phyloP scores from a whole-genome alignment of 495 filamentous ascomycete species.

The Podospora pseudocomata region DNA sequence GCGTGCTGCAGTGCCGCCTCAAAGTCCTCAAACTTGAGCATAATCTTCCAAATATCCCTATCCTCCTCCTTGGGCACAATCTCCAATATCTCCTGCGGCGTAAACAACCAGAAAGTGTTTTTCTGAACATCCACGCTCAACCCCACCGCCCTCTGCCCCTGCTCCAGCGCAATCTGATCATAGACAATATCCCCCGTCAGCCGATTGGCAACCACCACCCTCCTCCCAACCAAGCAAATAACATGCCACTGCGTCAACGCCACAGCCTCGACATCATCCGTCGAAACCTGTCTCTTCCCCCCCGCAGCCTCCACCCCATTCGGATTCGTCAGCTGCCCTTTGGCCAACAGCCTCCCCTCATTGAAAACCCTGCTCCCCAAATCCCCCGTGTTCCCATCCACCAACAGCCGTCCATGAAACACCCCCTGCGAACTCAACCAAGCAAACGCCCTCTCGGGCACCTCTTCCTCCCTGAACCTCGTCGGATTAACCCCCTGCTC shows the following conservation, averaged over 20 bases:
- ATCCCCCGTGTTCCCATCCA: slow-evolving; percentile 41
- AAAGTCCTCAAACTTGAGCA: slow-evolving; percentile 79
- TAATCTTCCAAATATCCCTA: slow-evolving; percentile 89
- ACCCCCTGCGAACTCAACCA: slow-evolving; percentile 88
- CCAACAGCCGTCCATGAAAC: slow-evolving; percentile 74
- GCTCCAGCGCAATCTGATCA: slow-evolving; percentile 80
- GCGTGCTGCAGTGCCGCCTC: slow-evolving; percentile 83
- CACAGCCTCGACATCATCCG: slow-evolving; percentile 73
- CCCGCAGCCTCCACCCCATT: slow-evolving; percentile 52
- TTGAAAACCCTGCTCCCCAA: slow-evolving; percentile 64
- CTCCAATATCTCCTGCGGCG: slow-evolving; percentile 83
- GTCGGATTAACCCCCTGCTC: slow-evolving; percentile 41
- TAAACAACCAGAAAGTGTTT: slow-evolving; percentile 96
- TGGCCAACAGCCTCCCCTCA: slow-evolving; percentile 71
- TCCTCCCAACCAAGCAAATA: slow-evolving; percentile 74
- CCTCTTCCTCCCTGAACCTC: slow-evolving; percentile 30
- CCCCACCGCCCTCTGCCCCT: slow-evolving; percentile 70
- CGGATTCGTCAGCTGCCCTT: slow-evolving; percentile 62
- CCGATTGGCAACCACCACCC: slow-evolving; percentile 78
- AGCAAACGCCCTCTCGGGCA: slow-evolving; percentile 70
- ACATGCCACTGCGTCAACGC: slow-evolving; percentile 91
- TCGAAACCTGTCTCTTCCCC: slow-evolving; percentile 57
- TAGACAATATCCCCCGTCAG: slow-evolving; percentile 80
- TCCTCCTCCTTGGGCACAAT: slow-evolving; percentile 87
- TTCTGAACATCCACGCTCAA: slow-evolving; percentile 85